Conservation (phyloP, 192 early-diverging fungal genomes). For the Pilobolus umbonatus region DNA sequence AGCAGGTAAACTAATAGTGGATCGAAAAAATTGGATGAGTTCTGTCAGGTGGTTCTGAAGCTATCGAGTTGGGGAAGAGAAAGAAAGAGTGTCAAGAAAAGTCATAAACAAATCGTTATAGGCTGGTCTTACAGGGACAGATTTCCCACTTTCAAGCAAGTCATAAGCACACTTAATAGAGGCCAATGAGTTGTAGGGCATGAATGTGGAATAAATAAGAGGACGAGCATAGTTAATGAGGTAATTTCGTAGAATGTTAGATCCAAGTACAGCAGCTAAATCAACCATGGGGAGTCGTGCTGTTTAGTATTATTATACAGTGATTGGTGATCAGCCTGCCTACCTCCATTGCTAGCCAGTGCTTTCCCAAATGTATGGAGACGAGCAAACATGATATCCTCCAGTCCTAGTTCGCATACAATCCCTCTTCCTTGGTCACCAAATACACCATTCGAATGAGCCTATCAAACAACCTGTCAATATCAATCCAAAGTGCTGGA, state of each 20-base stretch:
- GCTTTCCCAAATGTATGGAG: conserved; percentile 85
- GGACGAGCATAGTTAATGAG: conserved; percentile 81
- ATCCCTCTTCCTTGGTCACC: conserved; percentile 66
- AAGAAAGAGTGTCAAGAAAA: conserved; percentile 16
- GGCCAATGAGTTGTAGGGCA: conserved; percentile 59
- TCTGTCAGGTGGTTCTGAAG: conserved; percentile 38
- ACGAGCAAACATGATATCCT: conserved; percentile 64
- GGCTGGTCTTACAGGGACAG: conserved; percentile 40
- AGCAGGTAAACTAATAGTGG: conserved; percentile 38
- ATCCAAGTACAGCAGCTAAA: conserved; percentile 68
- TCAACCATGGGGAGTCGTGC: no score
- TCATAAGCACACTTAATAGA: conserved; percentile 65
- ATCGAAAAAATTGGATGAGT: conserved; percentile 51
- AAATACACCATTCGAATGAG: conserved; percentile 76
- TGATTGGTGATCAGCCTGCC: no score
- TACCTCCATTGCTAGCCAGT: conserved; percentile 74
- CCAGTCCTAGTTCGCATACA: conserved; percentile 56
- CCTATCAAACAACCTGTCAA: conserved; percentile 30
- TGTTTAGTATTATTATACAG: background rate
- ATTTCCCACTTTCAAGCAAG: conserved; percentile 46
- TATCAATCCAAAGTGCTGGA: background rate
- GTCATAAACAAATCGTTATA: background rate
- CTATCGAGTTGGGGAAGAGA: conserved; percentile 27
- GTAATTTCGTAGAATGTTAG: conserved; percentile 56
- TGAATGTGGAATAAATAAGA: conserved; percentile 77